Evolutionary conservation across 202 grass and related monocot species (phyloP), one percentile per base, ranked within the genome.

Genomic region (Eragrostis tef): DNA sequence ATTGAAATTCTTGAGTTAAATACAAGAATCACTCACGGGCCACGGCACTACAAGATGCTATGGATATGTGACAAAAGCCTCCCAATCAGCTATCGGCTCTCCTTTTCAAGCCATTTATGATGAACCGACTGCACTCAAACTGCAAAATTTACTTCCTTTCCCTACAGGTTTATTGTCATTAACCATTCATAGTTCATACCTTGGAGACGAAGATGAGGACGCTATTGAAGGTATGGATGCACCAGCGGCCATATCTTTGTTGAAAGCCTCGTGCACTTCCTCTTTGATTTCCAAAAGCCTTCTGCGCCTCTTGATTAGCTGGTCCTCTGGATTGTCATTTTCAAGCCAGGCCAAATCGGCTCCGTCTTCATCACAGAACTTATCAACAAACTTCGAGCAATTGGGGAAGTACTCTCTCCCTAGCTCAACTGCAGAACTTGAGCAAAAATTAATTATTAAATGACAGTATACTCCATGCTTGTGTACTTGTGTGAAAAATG

Each of bases 191-290:
- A 39, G 34, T 11, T 78, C 51, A 49, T 10, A 11, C 59, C 79
- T 87, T 13, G 51, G 80, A 5, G 79, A 70, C 10, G 73, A 41
- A 15, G 52, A 51, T 0, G 79, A 72, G 7, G 73, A 78, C 4
- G 34, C 46, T 20, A 47, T 39, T 0, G 80, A 62, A 16, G 25
- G 48, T 29, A 71, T 21, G 20, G 0, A 44, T 24, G 15, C 58
- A 27, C 9, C 17, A 12, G 51, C 72, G 1, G 78, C 87, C 73
- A 87, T 88, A 53, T 93, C 91, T 83, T 90, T 86, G 71, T 14
- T 66, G 66, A 88, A 93, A 24, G 91, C 91, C 67, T 81, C 84
- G 7, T 4, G 24, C 14, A 81, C 45, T 7, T 77, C 53, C 22
- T 75, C 36, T 54, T 11, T 89, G 16, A 88, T 5, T 60, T 85